phyloP scores from a whole-genome alignment of 2,329 filamentous ascomycete genomes.

The Sporothrix euskadiensis region DNA sequence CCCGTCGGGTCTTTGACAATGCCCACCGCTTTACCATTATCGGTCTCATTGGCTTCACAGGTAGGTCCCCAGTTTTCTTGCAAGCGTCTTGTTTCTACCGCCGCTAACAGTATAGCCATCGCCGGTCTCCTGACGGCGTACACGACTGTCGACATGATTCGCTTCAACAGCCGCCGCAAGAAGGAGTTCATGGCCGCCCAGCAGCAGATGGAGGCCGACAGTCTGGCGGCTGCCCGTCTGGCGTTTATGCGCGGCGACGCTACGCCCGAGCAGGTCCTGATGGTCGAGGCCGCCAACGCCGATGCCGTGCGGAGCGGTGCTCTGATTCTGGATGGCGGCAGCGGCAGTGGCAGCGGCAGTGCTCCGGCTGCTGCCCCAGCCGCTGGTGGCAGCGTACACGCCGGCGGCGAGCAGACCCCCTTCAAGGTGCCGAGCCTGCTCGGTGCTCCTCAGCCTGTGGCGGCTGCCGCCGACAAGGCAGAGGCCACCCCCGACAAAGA shows the following conservation, averaged over 20 bases:
- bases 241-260: conserved; percentile 62
- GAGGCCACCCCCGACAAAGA: conserved; percentile 23
- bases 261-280: conserved; percentile 55
- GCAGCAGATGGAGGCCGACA: conserved; percentile 55
- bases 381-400: not conserved
- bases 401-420: conserved; percentile 32
- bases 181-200: conserved; percentile 60
- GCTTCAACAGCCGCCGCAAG: conserved; percentile 61
- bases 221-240: conserved; percentile 57
- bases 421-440: conserved; percentile 55
- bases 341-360: not conserved
- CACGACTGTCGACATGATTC: conserved; percentile 62
- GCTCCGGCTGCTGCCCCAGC: not conserved
- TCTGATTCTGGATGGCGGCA: not conserved
- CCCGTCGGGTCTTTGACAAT: conserved; percentile 55
- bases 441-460: conserved; percentile 42
- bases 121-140: conserved; percentile 59
- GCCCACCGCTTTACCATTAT: conserved; percentile 58
- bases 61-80: conserved; percentile 42
- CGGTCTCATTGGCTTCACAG: conserved; percentile 58
- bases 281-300: conserved; percentile 59
- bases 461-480: conserved; percentile 30
- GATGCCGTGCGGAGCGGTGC: conserved; percentile 42
- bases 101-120: conserved; percentile 44
- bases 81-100: not conserved